phyloP scores from a whole-genome alignment of 2,329 filamentous ascomycete genomes.

The Colletotrichum nymphaeae region DNA sequence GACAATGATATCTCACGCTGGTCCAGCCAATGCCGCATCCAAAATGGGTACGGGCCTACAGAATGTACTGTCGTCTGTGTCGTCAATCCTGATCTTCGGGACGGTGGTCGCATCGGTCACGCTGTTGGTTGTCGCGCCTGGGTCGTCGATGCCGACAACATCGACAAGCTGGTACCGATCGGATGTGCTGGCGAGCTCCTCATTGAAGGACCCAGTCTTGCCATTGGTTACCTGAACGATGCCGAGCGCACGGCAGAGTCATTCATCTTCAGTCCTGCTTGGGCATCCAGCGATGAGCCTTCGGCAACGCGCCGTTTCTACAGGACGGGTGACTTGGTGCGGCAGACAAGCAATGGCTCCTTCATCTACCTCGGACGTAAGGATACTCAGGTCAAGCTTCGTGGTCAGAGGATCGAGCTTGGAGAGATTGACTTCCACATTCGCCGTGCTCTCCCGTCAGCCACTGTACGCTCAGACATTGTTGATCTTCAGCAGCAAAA shows the following conservation, averaged over 20 bases:
- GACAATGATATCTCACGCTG: conserved; percentile 37
- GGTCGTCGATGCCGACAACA: conserved; percentile 45
- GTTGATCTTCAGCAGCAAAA: background rate
- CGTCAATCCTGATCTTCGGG: conserved; percentile 38
- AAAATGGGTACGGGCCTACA: conserved; percentile 41
- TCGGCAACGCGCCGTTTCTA: conserved; percentile 49
- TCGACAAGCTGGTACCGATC: conserved; percentile 43
- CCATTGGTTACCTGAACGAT: conserved; percentile 62
- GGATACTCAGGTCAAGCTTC: conserved; percentile 39
- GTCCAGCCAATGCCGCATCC: conserved; percentile 38
- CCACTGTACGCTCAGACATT: background rate
- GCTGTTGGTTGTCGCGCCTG: conserved; percentile 40
- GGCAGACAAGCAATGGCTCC: conserved; percentile 21
- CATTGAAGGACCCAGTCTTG: conserved; percentile 57
- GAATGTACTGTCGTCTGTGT: conserved; percentile 59
- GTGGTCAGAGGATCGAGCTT: conserved; percentile 38
- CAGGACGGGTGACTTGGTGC: conserved; percentile 55
- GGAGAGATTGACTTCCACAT: conserved; percentile 36
- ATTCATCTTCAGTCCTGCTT: conserved; percentile 56
- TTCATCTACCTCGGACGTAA: conserved; percentile 34
- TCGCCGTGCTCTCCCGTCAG: background rate
- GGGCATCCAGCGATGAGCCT: conserved; percentile 46
- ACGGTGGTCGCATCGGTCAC: conserved; percentile 39
- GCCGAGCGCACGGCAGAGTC: conserved; percentile 55
- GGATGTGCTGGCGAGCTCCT: conserved; percentile 49